Evolutionary conservation across 2,329 filamentous ascomycete species (phyloP), one percentile per base, ranked within the genome.

Genomic region (Exophiala dermatitidis): DNA sequence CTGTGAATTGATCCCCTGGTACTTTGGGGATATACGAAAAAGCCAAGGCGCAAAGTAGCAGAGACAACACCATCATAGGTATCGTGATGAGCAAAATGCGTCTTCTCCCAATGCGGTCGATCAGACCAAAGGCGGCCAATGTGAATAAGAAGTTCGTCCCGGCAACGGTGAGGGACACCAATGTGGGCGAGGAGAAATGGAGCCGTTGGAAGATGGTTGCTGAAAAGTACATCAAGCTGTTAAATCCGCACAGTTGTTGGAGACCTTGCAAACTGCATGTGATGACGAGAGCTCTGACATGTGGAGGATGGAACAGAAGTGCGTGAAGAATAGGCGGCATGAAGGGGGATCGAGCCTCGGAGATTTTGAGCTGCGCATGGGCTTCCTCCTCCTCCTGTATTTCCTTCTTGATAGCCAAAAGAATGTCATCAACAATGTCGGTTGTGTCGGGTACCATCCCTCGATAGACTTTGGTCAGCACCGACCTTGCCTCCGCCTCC

Each of bases 161-260:
- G 0, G 89, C 89, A 9, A 95, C 85, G 2, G 83, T 84, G 54
- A 94, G 78, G 1, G 88, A 88, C 1, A 86, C 89, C 46, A 91
- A 77, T 0, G 88, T 93, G 3, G 89, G 88, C 51, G 82, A 85
- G 40, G 78, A 77, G 67, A 95, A 95, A 0, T 85, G 85, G 0
- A 95, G 78, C 32, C 89, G 77, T 2, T 80, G 78, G 66, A 91
- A 91, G 31, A 91, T 88, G 5, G 86, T 90, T 3, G 86, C 86
- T 0, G 86, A 89, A 66, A 89, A 95, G 70, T 95, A 95, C 88
- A 95, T 95, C 31, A 95, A 75, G 7, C 86, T 90, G 71, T 95
- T 95, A 69, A 93, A 93, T 1, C 88, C 90, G 64, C 87, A 93
- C 1, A 95, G 77, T 68, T 97, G 91, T 70, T 96, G 91, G 4